Conservation (phyloP, 2,329 filamentous ascomycete species). For the Nakataea oryzae region DNA sequence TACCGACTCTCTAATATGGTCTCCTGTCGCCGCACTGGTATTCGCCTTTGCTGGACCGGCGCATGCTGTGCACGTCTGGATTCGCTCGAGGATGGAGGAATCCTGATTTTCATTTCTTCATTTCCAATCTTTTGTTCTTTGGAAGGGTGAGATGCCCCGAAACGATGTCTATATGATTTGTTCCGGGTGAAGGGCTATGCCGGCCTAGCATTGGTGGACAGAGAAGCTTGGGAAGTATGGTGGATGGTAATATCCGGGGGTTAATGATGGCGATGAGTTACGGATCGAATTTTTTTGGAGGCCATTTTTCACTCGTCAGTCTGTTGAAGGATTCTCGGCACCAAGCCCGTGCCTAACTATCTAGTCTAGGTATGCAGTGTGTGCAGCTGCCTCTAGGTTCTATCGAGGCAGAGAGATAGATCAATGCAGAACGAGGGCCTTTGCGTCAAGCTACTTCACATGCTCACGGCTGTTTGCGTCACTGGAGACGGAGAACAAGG, state of each 20-base stretch:
- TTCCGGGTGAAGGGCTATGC: background rate
- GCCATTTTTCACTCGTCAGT: background rate
- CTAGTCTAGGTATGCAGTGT: background rate
- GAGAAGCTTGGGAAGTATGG: background rate
- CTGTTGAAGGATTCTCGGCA: background rate
- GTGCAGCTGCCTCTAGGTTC: background rate
- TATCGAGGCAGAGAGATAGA: background rate
- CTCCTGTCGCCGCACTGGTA: background rate
- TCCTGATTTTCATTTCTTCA: background rate
- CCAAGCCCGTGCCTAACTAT: background rate
- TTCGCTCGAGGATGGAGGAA: background rate
- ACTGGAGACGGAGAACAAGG: background rate
- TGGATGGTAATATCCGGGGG: background rate
- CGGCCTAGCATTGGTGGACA: background rate
- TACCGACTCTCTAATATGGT: background rate
- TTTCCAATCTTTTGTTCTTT: conserved; percentile 12
- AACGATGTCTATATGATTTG: background rate
- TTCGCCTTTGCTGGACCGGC: background rate
- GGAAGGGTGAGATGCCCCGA: background rate
- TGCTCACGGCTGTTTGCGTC: background rate
- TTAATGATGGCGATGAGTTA: background rate
- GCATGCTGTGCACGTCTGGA: background rate
- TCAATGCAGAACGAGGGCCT: background rate
- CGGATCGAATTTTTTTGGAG: background rate
- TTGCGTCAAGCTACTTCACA: background rate